Conservation (phyloP, 129 eudicot genomes). For the Daucus carota region DH1_v3.0 NC_030387.2:38106501-38107000, state of each 20-base stretch:
- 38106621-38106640: neutral
- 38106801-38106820: constrained; percentile 27
- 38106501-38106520: neutral
- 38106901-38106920: constrained; percentile 21
- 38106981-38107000: neutral
- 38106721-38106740: constrained; percentile 8
- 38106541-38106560: neutral
- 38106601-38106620: neutral
- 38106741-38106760: neutral
- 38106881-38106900: constrained; percentile 26
- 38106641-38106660: neutral
- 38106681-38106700: neutral
- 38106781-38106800: constrained; percentile 20
- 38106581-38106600: neutral
- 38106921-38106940: constrained; percentile 26
- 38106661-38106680: neutral
- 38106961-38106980: constrained; percentile 2
- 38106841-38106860: constrained; percentile 6
- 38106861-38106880: constrained; percentile 23
- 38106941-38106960: constrained; percentile 13
- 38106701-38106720: neutral
- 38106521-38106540: neutral
- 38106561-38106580: neutral
- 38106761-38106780: constrained; percentile 17
- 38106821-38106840: neutral